Conservation (phyloP, 352 stramenopile species). For the Globisporangium okanoganense region DNA sequence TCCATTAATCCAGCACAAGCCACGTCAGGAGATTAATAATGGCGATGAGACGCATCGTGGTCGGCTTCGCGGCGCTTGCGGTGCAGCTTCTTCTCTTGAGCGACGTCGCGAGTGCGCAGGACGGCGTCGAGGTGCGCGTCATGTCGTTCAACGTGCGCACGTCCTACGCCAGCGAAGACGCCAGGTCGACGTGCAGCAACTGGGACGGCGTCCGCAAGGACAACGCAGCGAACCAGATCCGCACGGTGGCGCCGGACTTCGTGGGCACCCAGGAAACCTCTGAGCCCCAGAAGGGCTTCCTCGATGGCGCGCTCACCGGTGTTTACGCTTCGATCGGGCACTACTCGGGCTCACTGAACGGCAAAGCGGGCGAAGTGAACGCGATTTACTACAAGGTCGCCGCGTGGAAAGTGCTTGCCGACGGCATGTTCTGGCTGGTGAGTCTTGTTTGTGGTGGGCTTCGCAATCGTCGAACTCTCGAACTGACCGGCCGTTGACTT, state of each 20-base stretch:
- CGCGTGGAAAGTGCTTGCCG: constrained; percentile 46
- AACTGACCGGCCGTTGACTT: neutral
- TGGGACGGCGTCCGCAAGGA: constrained; percentile 64
- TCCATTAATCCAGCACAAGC: neutral
- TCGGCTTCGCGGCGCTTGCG: constrained; percentile 1
- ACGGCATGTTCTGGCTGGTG: constrained; percentile 72
- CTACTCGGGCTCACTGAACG: constrained; percentile 55
- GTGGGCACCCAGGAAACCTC: constrained; percentile 78
- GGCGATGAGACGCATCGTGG: neutral
- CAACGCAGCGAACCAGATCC: constrained; percentile 58
- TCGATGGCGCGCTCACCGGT: constrained; percentile 48
- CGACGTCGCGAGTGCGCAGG: constrained; percentile 1
- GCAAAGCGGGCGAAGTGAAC: constrained; percentile 48
- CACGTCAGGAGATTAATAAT: neutral
- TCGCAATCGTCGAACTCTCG: neutral
- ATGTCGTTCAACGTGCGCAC: constrained; percentile 85
- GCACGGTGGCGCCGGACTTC: constrained; percentile 54
- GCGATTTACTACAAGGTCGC: constrained; percentile 60
- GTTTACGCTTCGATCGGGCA: constrained; percentile 61
- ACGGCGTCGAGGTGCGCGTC: constrained; percentile 48
- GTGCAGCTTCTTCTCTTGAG: constrained; percentile 1
- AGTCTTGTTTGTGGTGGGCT: neutral
- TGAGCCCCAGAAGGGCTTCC: constrained; percentile 59
- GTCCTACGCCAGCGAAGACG: constrained; percentile 44
- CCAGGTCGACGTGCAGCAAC: constrained; percentile 39